These are phyloP conservation scores for Anethum foeniculum DNA, from an alignment of 140 eudicot species.

Conservation along the genomic window DNA sequence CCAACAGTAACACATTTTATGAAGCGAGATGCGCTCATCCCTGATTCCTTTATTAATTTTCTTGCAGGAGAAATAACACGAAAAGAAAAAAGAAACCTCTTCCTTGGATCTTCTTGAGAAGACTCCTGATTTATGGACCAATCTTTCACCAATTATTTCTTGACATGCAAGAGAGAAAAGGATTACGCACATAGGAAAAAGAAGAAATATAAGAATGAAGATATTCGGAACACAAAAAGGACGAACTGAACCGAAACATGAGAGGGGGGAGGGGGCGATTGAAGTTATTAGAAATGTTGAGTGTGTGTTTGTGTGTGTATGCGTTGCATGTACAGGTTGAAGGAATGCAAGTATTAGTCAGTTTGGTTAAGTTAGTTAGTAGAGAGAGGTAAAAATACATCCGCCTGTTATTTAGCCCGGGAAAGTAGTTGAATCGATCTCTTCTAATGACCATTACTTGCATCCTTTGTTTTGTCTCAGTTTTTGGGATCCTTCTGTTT, in stretches of 20 bases:
- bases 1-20: conserved; percentile 91
- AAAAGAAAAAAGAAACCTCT: background rate
- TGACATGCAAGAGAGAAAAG: conserved; percentile 10
- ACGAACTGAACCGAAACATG: conserved; percentile 9
- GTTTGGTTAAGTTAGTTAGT: conserved; percentile 12
- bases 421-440: conserved; percentile 73
- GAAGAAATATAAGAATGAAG: background rate
- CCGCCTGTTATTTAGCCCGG: conserved; percentile 33
- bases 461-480: background rate
- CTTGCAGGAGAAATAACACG: background rate
- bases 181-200: background rate
- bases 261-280: background rate
- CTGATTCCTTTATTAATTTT: conserved; percentile 9
- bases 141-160: background rate
- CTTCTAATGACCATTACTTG: background rate
- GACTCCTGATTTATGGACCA: conserved; percentile 22
- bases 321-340: background rate
- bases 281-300: conserved; percentile 18
- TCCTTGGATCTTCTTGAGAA: conserved; percentile 48
- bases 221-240: background rate
- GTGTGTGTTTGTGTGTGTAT: conserved; percentile 5
- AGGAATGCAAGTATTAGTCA: conserved; percentile 4
- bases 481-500: background rate
- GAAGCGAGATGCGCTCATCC: conserved; percentile 81
- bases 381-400: background rate